Conservation (phyloP, 768 basidiomycete genomes). For the Pleurotus platypus region DNA sequence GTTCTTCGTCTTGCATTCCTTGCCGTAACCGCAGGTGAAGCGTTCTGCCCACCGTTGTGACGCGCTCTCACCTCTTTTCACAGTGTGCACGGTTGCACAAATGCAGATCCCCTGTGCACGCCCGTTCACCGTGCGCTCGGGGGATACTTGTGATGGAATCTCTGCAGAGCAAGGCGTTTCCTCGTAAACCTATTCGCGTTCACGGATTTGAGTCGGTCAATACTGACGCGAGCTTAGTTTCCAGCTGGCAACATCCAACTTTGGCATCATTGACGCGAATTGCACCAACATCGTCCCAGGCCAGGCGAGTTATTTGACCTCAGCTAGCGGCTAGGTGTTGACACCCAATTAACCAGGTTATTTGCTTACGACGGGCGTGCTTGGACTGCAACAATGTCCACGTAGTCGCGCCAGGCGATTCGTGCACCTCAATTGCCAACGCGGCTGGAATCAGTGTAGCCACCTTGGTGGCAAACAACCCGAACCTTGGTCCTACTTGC, state of each 20-base stretch:
- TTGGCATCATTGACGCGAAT: constrained; percentile 39
- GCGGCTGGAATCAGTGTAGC: constrained; percentile 37
- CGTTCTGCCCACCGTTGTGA: too few relatives aligned
- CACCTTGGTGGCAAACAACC: constrained; percentile 60
- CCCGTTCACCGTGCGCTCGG: constrained; percentile 42
- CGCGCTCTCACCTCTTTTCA: not conserved
- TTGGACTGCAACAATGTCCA: constrained; percentile 56
- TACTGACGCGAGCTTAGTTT: constrained; percentile 28
- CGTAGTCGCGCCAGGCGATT: constrained; percentile 42
- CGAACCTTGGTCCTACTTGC: constrained; percentile 50
- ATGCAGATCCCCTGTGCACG: constrained; percentile 35
- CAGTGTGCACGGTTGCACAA: constrained; percentile 6
- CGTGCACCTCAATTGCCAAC: constrained; percentile 40
- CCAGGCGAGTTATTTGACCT: constrained; percentile 28
- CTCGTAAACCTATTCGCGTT: constrained; percentile 30
- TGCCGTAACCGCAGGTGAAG: too few relatives aligned
- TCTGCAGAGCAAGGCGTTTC: constrained; percentile 43
- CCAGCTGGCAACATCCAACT: constrained; percentile 56
- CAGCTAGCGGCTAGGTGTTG: not conserved
- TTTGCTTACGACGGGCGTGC: constrained; percentile 55
- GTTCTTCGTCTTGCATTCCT: too few relatives aligned
- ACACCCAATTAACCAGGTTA: constrained; percentile 16
- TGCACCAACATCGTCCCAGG: constrained; percentile 55
- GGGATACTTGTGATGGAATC: constrained; percentile 57
- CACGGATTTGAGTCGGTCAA: not conserved